Evolutionary conservation across 306 rosid genomes (phyloP), one percentile per base, ranked within the genome.

Genomic region (Vigna trinervia): DNA sequence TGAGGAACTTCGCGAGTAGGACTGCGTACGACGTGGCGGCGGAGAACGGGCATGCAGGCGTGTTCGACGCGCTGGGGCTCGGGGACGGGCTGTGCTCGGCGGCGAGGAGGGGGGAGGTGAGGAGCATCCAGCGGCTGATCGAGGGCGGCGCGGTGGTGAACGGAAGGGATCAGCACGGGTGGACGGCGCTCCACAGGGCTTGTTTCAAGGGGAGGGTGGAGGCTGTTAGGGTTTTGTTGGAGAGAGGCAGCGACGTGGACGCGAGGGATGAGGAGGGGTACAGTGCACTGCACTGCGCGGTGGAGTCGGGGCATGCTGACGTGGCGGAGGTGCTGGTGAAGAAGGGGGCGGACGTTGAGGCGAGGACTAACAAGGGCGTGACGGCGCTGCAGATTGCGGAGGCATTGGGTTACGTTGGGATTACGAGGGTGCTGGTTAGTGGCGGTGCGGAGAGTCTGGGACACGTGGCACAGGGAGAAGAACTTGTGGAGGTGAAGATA

Each of bases 151-250:
- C 96, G 0, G 84, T 81, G 0, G 56, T 93, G 5, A 89, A 89
- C 23, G 93, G 93, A 0, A 76, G 84, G 8, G 98, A 93, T 75
- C 98, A 86, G 17, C 76, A 89, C 9, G 91, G 94, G 0, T 93
- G 98, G 98, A 90, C 98, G 0, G 91, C 93, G 10, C 75, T 93
- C 48, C 98, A 93, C 14, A 84, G 96, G 8, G 93, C 98, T 0
- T 84, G 90, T 3, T 93, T 93, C 43, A 93, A 90, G 30, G 98
- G 98, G 12, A 67, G 85, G 13, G 61, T 77, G 0, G 89, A 90
- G 0, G 91, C 74, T 2, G 89, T 83, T 5, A 54, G 86, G 23
- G 79, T 41, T 8, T 47, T 93, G 34, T 4, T 90, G 8, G 91
- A 89, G 64, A 89, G 56, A 43, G 94, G 97, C 12, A 71, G 84